Conservation (phyloP, 306 rosid genomes). For the Corylus americana region DNA sequence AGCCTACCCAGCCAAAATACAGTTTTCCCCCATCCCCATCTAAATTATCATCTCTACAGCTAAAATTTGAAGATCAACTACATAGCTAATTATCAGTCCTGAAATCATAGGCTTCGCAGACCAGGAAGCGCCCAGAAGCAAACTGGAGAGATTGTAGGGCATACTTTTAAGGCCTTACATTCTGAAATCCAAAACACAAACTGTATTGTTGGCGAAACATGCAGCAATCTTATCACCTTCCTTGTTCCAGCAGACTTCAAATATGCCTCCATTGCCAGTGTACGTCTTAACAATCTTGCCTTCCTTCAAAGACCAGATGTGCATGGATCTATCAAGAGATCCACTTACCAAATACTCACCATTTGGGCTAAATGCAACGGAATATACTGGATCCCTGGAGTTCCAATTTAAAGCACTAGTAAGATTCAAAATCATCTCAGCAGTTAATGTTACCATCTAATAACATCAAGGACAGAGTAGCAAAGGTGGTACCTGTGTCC, state of each 20-base stretch:
- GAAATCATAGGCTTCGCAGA: background rate
- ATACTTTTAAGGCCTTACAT: conserved; percentile 24
- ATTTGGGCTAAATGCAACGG: conserved; percentile 91
- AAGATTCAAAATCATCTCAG: background rate
- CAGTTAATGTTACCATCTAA: background rate
- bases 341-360: conserved; percentile 96
- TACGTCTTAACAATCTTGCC: conserved; percentile 85
- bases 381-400: conserved; percentile 69
- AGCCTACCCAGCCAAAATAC: conserved; percentile 15
- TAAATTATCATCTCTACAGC: conserved; percentile 5
- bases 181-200: conserved; percentile 67
- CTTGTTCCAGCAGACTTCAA: conserved; percentile 93
- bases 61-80: conserved; percentile 2
- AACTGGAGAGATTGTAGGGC: background rate
- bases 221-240: conserved; percentile 94
- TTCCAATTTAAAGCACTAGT: conserved; percentile 18
- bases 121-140: background rate
- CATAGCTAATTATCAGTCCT: background rate
- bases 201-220: conserved; percentile 87
- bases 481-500: conserved; percentile 72
- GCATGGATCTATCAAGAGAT: conserved; percentile 79
- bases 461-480: background rate
- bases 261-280: conserved; percentile 86
- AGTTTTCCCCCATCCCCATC: background rate
- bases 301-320: conserved; percentile 88